Conservation (phyloP, 1,284 basidiomycete species). For the Bondarzewia mesenterica region DNA sequence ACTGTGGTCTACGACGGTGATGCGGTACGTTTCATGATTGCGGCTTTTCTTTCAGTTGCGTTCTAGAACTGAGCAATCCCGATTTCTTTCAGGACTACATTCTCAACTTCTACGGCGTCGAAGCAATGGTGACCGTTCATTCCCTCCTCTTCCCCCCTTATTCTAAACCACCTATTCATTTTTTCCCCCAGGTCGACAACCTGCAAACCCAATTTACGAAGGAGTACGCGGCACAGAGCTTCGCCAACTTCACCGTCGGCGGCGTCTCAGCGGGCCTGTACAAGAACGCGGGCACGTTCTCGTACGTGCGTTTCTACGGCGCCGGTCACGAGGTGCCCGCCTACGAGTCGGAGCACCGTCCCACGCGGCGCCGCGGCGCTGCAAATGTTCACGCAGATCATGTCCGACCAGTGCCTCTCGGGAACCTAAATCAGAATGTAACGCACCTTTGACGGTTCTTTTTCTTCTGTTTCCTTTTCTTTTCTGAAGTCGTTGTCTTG, state of each 20-base stretch:
- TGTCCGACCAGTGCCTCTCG: slow-evolving; percentile 21
- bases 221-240: slow-evolving; percentile 29
- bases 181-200: slow-evolving; percentile 28
- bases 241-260: slow-evolving; percentile 40
- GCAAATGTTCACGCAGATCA: slow-evolving; percentile 23
- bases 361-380: slow-evolving; percentile 21
- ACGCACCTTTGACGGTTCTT: too few species aligned
- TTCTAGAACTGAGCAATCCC: too few species aligned
- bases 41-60: too few species aligned
- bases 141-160: background rate
- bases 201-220: slow-evolving; percentile 33
- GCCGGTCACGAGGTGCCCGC: slow-evolving; percentile 48
- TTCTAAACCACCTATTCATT: background rate
- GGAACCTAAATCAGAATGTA: too few species aligned
- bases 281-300: slow-evolving; percentile 56
- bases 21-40: slow-evolving; percentile 20
- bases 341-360: slow-evolving; percentile 23
- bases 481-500: too few species aligned
- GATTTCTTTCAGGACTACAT: slow-evolving; percentile 44
- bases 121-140: slow-evolving; percentile 24
- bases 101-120: slow-evolving; percentile 36
- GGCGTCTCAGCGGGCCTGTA: slow-evolving; percentile 42
- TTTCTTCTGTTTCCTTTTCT: too few species aligned
- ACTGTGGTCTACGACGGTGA: slow-evolving; percentile 49
- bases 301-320: slow-evolving; percentile 47